These are phyloP conservation scores for Omphalotus guepiniiformis DNA, from an alignment of 768 basidiomycete species.

Conservation along the genomic window DNA sequence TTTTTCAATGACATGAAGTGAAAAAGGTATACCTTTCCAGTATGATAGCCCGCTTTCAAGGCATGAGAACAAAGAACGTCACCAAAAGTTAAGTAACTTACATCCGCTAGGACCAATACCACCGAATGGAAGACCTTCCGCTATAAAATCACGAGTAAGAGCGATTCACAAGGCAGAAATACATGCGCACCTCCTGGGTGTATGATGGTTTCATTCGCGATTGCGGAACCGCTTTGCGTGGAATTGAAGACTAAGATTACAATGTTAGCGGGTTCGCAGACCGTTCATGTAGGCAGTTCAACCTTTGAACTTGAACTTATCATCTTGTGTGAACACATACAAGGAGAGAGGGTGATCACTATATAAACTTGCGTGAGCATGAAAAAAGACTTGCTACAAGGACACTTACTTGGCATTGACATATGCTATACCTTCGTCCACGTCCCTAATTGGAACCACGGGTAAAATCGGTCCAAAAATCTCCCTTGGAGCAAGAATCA, in stretches of 20 bases:
- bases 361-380: conserved; percentile 3
- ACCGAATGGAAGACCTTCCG: conserved; percentile 42
- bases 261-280: background rate
- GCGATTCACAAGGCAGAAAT: background rate
- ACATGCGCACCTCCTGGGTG: conserved; percentile 45
- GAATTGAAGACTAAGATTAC: conserved; percentile 40
- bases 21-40: conserved; percentile 46
- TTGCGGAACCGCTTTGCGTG: conserved; percentile 53
- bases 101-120: conserved; percentile 64
- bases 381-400: background rate
- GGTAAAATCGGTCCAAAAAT: conserved; percentile 72
- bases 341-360: conserved; percentile 59
- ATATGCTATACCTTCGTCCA: conserved; percentile 54
- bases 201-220: conserved; percentile 59
- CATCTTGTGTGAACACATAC: conserved; percentile 58
- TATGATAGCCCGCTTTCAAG: conserved; percentile 57
- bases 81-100: conserved; percentile 28
- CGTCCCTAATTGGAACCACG: conserved; percentile 50
- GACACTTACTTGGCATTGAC: conserved; percentile 44
- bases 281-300: conserved; percentile 4
- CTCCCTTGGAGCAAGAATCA: conserved; percentile 42
- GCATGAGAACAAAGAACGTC: background rate
- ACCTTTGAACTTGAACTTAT: conserved; percentile 35
- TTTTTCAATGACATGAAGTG: background rate
- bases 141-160: conserved; percentile 15